phyloP scores from a whole-genome alignment of 2,329 filamentous ascomycete species.

The Claviceps lovelessii region DNA sequence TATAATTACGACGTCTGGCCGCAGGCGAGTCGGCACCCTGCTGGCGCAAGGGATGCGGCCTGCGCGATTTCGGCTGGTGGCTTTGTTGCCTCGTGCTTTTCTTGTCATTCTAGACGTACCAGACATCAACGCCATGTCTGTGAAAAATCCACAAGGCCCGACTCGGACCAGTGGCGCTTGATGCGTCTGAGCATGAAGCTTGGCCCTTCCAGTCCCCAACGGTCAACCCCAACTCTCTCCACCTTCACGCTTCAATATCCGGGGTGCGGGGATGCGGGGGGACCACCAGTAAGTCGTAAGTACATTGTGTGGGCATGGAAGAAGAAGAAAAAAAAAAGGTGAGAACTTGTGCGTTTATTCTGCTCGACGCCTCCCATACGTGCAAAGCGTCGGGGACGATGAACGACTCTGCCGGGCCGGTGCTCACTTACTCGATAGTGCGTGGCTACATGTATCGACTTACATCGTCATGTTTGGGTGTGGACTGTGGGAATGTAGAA shows the following conservation, averaged over 20 bases:
- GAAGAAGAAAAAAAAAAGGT: neutral
- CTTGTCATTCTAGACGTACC: neutral
- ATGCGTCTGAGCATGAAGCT: neutral
- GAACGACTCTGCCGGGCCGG: neutral
- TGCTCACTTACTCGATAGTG: neutral
- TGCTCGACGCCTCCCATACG: neutral
- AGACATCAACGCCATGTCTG: neutral
- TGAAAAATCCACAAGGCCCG: neutral
- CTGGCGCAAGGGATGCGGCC: neutral
- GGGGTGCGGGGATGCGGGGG: slow-evolving; percentile 5
- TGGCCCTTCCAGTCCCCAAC: neutral
- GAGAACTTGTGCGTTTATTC: neutral
- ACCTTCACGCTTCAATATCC: neutral
- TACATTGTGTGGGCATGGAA: neutral
- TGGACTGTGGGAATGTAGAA: neutral
- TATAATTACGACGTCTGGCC: neutral
- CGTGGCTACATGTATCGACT: neutral
- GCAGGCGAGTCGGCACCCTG: neutral
- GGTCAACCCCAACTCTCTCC: neutral
- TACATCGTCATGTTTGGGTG: neutral
- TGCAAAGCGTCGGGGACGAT: neutral
- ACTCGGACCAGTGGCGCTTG: neutral
- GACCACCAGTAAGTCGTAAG: neutral
- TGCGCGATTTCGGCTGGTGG: neutral
- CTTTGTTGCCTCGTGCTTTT: neutral